These are phyloP conservation scores for Elongisporangium anandrum DNA, from an alignment of 352 stramenopile genomes.

Conservation along the genomic window DNA sequence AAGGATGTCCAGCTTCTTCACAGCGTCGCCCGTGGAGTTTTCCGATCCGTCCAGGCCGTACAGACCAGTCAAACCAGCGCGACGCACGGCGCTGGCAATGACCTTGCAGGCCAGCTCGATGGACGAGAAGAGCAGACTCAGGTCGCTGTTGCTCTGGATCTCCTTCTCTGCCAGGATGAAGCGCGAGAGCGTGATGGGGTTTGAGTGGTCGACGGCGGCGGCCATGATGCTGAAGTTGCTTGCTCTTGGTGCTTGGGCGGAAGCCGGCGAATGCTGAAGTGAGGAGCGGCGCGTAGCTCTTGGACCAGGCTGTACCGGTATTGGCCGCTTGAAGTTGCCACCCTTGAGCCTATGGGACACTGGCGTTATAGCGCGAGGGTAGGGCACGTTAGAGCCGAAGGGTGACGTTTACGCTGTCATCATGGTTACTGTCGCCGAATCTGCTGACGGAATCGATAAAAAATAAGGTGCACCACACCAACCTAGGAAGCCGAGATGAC, in stretches of 20 bases:
- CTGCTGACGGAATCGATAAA: not conserved
- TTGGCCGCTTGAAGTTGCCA: slow-evolving; percentile 11
- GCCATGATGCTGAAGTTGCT: slow-evolving; percentile 21
- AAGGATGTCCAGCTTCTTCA: slow-evolving; percentile 99
- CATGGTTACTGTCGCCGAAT: not conserved
- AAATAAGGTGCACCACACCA: not conserved
- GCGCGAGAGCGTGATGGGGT: slow-evolving; percentile 91
- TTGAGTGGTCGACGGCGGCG: slow-evolving; percentile 63
- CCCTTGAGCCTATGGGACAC: slow-evolving; percentile 5
- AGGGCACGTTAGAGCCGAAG: slow-evolving; percentile 1
- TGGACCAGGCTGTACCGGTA: not conserved
- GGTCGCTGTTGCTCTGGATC: slow-evolving; percentile 90
- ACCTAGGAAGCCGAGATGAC: not conserved
- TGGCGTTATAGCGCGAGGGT: slow-evolving; percentile 6
- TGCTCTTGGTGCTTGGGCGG: slow-evolving; percentile 3
- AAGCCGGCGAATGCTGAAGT: slow-evolving; percentile 1
- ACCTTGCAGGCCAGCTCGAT: slow-evolving; percentile 97
- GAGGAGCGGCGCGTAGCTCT: not conserved
- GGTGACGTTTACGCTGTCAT: slow-evolving; percentile 11
- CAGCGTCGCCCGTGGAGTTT: slow-evolving; percentile 96
- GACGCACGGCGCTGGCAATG: slow-evolving; percentile 95
- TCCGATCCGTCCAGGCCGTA: slow-evolving; percentile 96
- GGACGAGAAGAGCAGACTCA: slow-evolving; percentile 95
- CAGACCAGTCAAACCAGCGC: slow-evolving; percentile 87
- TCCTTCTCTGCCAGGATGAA: slow-evolving; percentile 93